phyloP scores from a whole-genome alignment of 2,329 filamentous ascomycete species.

The Cladosporium sp. region DNA sequence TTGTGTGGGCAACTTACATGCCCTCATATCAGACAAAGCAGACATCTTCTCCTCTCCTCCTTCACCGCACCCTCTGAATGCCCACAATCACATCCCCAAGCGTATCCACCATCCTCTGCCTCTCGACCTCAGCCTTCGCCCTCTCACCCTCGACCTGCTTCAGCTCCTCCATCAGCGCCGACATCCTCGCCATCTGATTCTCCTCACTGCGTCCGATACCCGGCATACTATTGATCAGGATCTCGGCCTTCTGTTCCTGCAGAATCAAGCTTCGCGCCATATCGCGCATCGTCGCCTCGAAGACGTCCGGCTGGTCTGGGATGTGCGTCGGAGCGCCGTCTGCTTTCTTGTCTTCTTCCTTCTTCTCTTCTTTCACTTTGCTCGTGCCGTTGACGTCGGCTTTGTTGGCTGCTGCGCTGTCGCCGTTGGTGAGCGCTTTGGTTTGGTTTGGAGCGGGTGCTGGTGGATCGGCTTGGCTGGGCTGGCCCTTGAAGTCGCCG shows the following conservation, averaged over 20 bases:
- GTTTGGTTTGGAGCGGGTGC: conserved; percentile 7
- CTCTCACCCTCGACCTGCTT: conserved; percentile 40
- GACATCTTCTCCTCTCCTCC: neutral
- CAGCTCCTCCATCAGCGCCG: conserved; percentile 41
- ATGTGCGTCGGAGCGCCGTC: conserved; percentile 31
- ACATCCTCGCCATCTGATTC: conserved; percentile 64
- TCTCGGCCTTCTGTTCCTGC: conserved; percentile 80
- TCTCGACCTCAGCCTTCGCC: conserved; percentile 37
- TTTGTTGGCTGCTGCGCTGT: conserved; percentile 1
- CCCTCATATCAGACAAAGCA: no score
- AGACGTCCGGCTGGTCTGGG: conserved; percentile 62
- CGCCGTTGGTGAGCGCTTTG: conserved; percentile 21
- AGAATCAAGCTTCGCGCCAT: conserved; percentile 71
- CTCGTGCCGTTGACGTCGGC: conserved; percentile 19
- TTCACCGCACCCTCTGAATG: conserved; percentile 26
- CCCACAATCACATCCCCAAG: conserved; percentile 46
- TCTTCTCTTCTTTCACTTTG: conserved; percentile 6
- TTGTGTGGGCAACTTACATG: neutral
- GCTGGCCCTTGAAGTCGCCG: conserved; percentile 40
- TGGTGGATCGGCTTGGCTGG: conserved; percentile 28
- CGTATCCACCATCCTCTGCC: conserved; percentile 38
- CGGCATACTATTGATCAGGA: conserved; percentile 68
- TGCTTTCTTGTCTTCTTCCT: conserved; percentile 11
- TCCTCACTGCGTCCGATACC: conserved; percentile 74
- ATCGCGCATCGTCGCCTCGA: conserved; percentile 65